Conservation (phyloP, 2,329 filamentous ascomycete genomes). For the Cladophialophora chaetospira region DNA sequence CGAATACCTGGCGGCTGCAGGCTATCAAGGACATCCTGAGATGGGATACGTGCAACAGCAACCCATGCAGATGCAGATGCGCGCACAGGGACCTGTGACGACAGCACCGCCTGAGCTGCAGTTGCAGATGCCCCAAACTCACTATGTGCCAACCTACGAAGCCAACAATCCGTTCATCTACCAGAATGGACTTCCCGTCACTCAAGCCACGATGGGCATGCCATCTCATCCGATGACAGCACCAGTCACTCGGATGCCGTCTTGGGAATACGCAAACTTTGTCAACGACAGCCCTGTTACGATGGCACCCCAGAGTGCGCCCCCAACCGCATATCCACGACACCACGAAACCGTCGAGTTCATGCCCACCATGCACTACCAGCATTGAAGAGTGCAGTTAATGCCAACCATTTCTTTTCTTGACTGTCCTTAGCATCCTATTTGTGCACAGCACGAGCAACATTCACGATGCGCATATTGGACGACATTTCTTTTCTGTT, state of each 20-base stretch:
- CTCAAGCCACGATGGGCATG: conserved; percentile 27
- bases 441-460: conserved; percentile 17
- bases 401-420: conserved; percentile 23
- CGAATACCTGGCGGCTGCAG: conserved; percentile 33
- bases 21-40: conserved; percentile 14
- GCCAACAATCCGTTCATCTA: conserved; percentile 27
- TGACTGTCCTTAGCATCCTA: conserved; percentile 25
- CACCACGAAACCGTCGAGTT: conserved; percentile 25
- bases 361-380: conserved; percentile 26
- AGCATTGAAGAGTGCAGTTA: conserved; percentile 19
- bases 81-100: conserved; percentile 22
- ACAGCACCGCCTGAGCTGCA: conserved; percentile 29
- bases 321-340: conserved; percentile 28
- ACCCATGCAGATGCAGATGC: conserved; percentile 15
- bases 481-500: conserved; percentile 12
- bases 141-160: conserved; percentile 21
- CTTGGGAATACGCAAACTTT: conserved; percentile 44
- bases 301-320: conserved; percentile 33
- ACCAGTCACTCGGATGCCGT: conserved; percentile 37
- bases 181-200: conserved; percentile 21
- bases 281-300: conserved; percentile 36
- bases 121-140: conserved; percentile 26
- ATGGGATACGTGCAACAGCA: conserved; percentile 21
- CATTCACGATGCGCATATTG: conserved; percentile 1
- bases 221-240: conserved; percentile 34